Conservation (phyloP, 2,329 filamentous ascomycete genomes). For the Claviceps sp. region DNA sequence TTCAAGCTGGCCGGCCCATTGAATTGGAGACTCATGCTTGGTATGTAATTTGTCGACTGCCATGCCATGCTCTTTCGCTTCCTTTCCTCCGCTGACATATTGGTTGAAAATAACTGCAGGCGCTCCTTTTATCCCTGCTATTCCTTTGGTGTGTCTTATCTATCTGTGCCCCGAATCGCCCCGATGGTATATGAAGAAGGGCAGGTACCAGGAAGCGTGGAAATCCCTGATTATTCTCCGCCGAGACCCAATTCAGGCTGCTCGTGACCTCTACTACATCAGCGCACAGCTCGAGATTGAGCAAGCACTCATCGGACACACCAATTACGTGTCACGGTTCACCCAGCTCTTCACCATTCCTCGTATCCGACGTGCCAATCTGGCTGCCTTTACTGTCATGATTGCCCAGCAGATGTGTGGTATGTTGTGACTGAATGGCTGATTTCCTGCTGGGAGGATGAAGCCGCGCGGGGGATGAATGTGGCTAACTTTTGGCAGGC, state of each 20-base stretch:
- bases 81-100: background rate
- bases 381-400: slow-evolving; percentile 72
- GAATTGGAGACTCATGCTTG: slow-evolving; percentile 33
- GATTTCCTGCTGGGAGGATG: background rate
- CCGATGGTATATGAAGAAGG: slow-evolving; percentile 53
- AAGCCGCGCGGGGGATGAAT: too few species aligned
- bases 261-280: slow-evolving; percentile 46
- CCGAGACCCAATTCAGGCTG: slow-evolving; percentile 40
- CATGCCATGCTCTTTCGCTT: too few species aligned
- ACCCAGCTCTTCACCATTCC: slow-evolving; percentile 54
- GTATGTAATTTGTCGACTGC: slow-evolving; percentile 10
- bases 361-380: slow-evolving; percentile 54
- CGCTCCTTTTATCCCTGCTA: slow-evolving; percentile 45
- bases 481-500: slow-evolving; percentile 1
- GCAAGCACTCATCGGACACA: slow-evolving; percentile 23
- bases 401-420: slow-evolving; percentile 58
- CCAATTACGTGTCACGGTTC: slow-evolving; percentile 33
- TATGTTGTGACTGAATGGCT: slow-evolving; percentile 7
- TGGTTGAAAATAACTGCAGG: background rate
- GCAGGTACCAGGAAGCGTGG: slow-evolving; percentile 46
- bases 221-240: slow-evolving; percentile 37
- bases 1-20: slow-evolving; percentile 12
- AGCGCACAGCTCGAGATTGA: slow-evolving; percentile 30
- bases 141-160: slow-evolving; percentile 39
- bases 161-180: slow-evolving; percentile 53